Evolutionary conservation across 495 filamentous ascomycete species (phyloP).

Genomic region (Tuber microsphaerosporum): DNA sequence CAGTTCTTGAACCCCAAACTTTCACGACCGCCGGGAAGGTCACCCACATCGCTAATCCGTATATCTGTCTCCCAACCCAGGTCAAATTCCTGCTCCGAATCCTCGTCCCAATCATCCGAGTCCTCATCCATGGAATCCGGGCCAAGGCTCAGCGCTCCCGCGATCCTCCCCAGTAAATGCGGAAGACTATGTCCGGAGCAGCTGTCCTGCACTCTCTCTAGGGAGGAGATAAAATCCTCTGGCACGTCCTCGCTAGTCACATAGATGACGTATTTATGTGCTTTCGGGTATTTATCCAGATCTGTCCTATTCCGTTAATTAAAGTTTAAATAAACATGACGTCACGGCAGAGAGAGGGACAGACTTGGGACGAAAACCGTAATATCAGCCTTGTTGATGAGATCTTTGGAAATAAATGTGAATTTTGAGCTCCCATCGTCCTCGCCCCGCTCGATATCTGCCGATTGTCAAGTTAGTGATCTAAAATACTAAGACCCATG

Average conservation of each 20-base stretch:
- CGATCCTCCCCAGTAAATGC: not conserved
- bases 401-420: slow-evolving; percentile 43
- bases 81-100: slow-evolving; percentile 43
- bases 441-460: slow-evolving; percentile 50
- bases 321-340: slow-evolving; percentile 12
- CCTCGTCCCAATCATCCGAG: slow-evolving; percentile 36
- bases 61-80: slow-evolving; percentile 43
- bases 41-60: slow-evolving; percentile 40
- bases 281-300: slow-evolving; percentile 16
- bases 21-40: slow-evolving; percentile 28
- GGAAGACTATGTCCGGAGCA: not conserved
- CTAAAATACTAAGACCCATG: not conserved
- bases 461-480: not conserved
- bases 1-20: slow-evolving; percentile 7
- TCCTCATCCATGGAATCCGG: slow-evolving; percentile 1
- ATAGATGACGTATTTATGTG: slow-evolving; percentile 17
- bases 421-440: slow-evolving; percentile 60
- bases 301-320: slow-evolving; percentile 34
- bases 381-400: slow-evolving; percentile 45
- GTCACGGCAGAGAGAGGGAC: slow-evolving; percentile 21
- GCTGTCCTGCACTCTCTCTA: slow-evolving; percentile 20
- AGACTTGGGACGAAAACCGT: slow-evolving; percentile 53
- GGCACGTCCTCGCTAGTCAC: slow-evolving; percentile 26
- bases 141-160: not conserved
- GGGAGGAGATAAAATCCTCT: slow-evolving; percentile 20